Percentiles rank a stretch among this genome's conserved stretches.
phyloP scores from a whole-genome alignment of 2,329 filamentous ascomycete genomes.

The Laburnicola sp. region DNA sequence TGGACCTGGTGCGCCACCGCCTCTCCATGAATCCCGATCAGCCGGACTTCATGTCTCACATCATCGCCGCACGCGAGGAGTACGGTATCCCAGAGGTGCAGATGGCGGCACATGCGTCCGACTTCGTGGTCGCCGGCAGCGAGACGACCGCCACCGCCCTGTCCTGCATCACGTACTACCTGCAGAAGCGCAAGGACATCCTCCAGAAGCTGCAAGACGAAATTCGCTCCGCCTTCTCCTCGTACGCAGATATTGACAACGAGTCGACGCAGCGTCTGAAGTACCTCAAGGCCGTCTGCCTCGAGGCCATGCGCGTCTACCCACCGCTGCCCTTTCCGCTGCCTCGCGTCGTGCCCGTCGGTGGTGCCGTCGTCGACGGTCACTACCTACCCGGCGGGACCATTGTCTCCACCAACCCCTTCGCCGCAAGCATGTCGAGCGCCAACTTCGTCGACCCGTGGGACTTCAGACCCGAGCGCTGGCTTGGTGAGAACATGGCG shows the following conservation, averaged over 20 bases:
- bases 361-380: constrained; percentile 5
- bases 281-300: constrained; percentile 22
- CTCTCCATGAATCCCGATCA: background rate
- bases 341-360: constrained; percentile 13
- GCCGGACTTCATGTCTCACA: constrained; percentile 19
- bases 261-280: constrained; percentile 11
- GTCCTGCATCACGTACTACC: constrained; percentile 32
- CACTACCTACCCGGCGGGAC: background rate
- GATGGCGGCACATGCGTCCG: constrained; percentile 10
- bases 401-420: constrained; percentile 22
- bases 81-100: constrained; percentile 12
- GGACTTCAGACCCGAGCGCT: constrained; percentile 34
- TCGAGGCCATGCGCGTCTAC: constrained; percentile 25
- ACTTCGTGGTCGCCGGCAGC: constrained; percentile 35
- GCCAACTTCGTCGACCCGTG: constrained; percentile 29
- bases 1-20: constrained; percentile 1
- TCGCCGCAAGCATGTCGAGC: background rate
- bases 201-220: constrained; percentile 20
- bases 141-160: constrained; percentile 46
- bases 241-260: constrained; percentile 24
- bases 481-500: constrained; percentile 16
- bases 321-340: constrained; percentile 21
- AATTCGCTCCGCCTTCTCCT: constrained; percentile 19
- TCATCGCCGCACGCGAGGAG: background rate
- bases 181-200: constrained; percentile 18